Base-by-base conservation (phyloP, 75 land plant species). In the Pseudotsuga menziesii region DNA sequence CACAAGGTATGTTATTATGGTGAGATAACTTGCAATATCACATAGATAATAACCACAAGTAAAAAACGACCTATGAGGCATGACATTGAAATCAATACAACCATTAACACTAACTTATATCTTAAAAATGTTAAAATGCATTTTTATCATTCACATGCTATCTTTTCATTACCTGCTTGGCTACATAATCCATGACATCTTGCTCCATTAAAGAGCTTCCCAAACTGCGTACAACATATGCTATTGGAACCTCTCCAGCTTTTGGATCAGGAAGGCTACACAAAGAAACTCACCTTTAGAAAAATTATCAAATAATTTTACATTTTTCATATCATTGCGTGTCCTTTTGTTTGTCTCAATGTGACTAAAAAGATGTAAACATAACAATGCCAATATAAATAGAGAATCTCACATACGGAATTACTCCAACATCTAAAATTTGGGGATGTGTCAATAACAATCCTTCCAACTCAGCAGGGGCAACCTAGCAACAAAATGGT, bases 181-280 rank as follows among this genome's bases (percentile, higher is more conserved):
- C 89, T 64, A 95, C 88, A 83, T 88, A 95, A 15, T 79, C 75
- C 41, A 79, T 76, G 2, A 95, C 85, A 52, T 86, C 87, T 35
- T 79, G 73, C 77, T 91, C 91, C 9, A 83, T 82, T 15, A 95
- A 74, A 20, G 81, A 81, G 52, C 87, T 83, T 57, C 73, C 84
- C 17, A 91, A 79, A 14, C 80, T 63, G 0, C 87, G 85, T 23
- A 93, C 98, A 41, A 95, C 84, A 75, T 78, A 95, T 35, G 98
- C 98, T 60, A 93, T 71, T 5, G 98, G 98, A 57, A 95, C 85
- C 80, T 95, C 94, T 41, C 98, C 98, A 56, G 92, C 97, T 82
- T 85, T 88, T 39, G 61, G 88, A 84, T 94, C 90, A 11, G 93
- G 91, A 72, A 77, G 81, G 19, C 95, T 92, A 76, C 57, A 81